Percentiles rank a stretch among this genome's conserved stretches.
phyloP scores from a whole-genome alignment of 768 basidiomycete species.

The Butyriboletus loyo region DNA sequence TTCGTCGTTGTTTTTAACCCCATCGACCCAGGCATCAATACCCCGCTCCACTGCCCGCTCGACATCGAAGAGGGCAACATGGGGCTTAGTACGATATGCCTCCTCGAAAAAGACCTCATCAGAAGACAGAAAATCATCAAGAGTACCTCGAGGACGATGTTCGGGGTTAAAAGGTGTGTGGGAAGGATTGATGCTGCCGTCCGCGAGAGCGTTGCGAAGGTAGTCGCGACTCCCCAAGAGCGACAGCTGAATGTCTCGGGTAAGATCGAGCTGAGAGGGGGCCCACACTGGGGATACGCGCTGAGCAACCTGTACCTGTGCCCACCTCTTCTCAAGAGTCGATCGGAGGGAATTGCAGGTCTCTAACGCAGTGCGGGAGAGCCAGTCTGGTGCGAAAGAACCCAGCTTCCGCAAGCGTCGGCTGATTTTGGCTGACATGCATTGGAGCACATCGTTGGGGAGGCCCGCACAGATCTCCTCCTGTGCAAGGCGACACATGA shows the following conservation, averaged over 20 bases:
- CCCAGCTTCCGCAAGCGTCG: conserved; percentile 28
- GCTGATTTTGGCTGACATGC: conserved; percentile 27
- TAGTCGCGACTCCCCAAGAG: too few species aligned
- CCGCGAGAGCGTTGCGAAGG: too few species aligned
- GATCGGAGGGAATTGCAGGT: too few species aligned
- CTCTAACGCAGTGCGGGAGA: conserved; percentile 36
- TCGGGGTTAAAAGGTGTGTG: neutral
- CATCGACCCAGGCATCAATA: too few species aligned
- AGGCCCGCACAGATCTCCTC: neutral
- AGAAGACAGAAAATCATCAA: too few species aligned
- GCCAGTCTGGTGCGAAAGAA: conserved; percentile 24
- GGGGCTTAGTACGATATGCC: conserved; percentile 1
- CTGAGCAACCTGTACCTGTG: conserved; percentile 24
- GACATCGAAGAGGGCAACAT: conserved; percentile 34
- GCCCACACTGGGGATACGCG: conserved; percentile 11
- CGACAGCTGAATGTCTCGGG: too few species aligned
- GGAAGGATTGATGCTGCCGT: neutral
- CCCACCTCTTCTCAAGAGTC: too few species aligned
- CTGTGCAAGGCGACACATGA: conserved; percentile 23
- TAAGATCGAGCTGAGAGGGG: too few species aligned
- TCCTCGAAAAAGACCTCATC: too few species aligned
- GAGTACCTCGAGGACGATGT: neutral
- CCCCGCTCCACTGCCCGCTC: too few species aligned
- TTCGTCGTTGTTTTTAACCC: too few species aligned
- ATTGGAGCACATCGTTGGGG: conserved; percentile 29